phyloP scores from a whole-genome alignment of 768 basidiomycete species.

The Leccinum boreale region DNA sequence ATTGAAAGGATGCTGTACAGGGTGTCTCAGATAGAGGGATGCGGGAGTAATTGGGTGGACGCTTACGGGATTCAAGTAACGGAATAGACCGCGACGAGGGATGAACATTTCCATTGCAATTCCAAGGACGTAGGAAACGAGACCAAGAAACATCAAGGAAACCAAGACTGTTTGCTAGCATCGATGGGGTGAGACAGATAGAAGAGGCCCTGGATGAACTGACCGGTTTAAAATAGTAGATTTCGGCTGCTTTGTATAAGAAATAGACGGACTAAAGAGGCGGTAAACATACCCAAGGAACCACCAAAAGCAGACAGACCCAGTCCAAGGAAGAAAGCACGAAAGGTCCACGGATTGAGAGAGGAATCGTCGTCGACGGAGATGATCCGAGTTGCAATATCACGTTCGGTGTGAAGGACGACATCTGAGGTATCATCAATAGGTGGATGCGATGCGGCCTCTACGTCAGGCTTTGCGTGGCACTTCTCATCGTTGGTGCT shows the following conservation, averaged over 20 bases:
- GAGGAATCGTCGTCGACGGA: slow-evolving; percentile 2
- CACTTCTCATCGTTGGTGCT: slow-evolving; percentile 8
- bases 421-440: slow-evolving; percentile 9
- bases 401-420: slow-evolving; percentile 41
- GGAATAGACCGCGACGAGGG: slow-evolving; percentile 43
- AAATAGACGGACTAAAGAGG: not conserved
- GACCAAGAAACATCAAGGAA: slow-evolving; percentile 52
- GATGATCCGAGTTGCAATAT: slow-evolving; percentile 43
- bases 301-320: not conserved
- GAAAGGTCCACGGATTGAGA: not conserved
- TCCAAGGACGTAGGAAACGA: slow-evolving; percentile 49
- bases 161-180: slow-evolving; percentile 49
- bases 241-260: slow-evolving; percentile 41
- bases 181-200: not conserved
- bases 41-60: not conserved
- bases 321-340: not conserved
- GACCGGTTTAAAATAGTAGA: slow-evolving; percentile 62
- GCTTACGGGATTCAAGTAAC: slow-evolving; percentile 48
- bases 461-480: slow-evolving; percentile 32
- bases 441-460: slow-evolving; percentile 10
- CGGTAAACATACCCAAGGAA: not conserved
- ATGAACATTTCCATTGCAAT: slow-evolving; percentile 42
- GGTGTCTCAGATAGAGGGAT: slow-evolving; percentile 3
- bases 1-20: slow-evolving; percentile 49
- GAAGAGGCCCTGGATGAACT: not conserved